Evolutionary conservation across 768 basidiomycete species (phyloP), one percentile per base, ranked within the genome.

Genomic region (Saitozyma sp.): DNA sequence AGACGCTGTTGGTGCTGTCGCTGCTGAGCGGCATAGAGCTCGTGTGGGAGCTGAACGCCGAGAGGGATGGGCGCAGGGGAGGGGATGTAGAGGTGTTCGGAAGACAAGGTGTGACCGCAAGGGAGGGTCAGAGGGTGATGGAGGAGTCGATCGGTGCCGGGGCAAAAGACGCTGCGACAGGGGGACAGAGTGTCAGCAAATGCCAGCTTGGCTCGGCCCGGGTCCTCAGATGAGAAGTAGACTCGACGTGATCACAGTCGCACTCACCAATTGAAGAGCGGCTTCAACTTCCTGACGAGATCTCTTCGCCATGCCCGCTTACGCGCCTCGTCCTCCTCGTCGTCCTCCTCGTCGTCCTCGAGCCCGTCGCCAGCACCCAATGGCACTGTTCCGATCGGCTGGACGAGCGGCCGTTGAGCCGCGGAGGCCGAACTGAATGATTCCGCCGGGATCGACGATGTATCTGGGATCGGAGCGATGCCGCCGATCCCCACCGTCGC

Each of bases 31-130:
- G 82, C 72, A 6, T 81, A 10, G 53, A 84, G 83, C n/a, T 85
- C 83, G 69, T 80, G 68, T 74, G 45, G 82, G 79, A 16, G 73
- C 64, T 61, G 59, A 64, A 29, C 81, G 77, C 57, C 83, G 63
- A 60, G 81, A 80, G 67, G 83, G 81, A 59, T 69, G 42, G 63
- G 70, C 55, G 68, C 73, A 9, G 69, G 64, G 9, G 63, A 39
- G 2, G 74, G 74, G 56, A 74, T 59, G 42, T 58, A 55, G 59
- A 83, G 68, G 73, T 90, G 89, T n/a, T 20, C 50, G 0, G 85
- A 78, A 70, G 92, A 96, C 65, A 94, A 65, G 19, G 91, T 84
- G 75, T 96, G 92, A 57, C 92, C 92, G 73, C 92, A 96, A 69
- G 82, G 84, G 46, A 95, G 86, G 9, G 82, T 84, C 42, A 84